Evolutionary conservation across 225 moss, liverwort and hornwort genomes (phyloP).

Genomic region (Marchantia paleacea): DNA sequence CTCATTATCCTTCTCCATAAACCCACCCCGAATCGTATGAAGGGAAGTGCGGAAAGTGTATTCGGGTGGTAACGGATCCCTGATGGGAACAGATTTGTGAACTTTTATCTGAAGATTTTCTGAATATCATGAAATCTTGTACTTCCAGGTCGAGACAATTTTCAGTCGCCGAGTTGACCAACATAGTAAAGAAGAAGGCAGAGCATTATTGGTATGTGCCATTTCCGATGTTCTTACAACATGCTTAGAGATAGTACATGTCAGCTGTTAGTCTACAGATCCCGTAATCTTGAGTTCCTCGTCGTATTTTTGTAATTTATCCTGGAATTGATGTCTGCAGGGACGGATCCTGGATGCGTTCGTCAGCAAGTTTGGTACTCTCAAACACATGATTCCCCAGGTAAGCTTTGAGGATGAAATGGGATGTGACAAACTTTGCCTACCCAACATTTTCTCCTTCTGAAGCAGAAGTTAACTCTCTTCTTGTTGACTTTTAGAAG

Average conservation of each 20-base stretch:
- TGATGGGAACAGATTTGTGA: neutral
- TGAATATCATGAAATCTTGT: neutral
- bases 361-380: slow-evolving; percentile 99
- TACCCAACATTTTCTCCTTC: neutral
- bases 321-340: slow-evolving; percentile 33
- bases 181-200: slow-evolving; percentile 92
- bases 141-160: slow-evolving; percentile 89
- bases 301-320: neutral
- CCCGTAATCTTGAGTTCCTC: neutral
- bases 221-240: too few relatives aligned
- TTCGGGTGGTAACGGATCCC: too few relatives aligned
- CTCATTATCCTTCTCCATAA: too few relatives aligned
- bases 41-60: too few relatives aligned
- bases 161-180: slow-evolving; percentile 92
- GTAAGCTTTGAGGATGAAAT: slow-evolving; percentile 30
- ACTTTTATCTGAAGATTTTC: neutral
- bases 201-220: slow-evolving; percentile 78
- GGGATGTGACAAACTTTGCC: neutral
- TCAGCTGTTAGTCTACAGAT: neutral
- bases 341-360: slow-evolving; percentile 99
- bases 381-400: slow-evolving; percentile 98
- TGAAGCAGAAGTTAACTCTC: too few relatives aligned
- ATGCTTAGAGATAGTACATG: too few relatives aligned
- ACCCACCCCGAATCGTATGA: too few relatives aligned
- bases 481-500: too few relatives aligned